phyloP scores from a whole-genome alignment of 257 asterid genomes.

The Capsicum chinense region DNA sequence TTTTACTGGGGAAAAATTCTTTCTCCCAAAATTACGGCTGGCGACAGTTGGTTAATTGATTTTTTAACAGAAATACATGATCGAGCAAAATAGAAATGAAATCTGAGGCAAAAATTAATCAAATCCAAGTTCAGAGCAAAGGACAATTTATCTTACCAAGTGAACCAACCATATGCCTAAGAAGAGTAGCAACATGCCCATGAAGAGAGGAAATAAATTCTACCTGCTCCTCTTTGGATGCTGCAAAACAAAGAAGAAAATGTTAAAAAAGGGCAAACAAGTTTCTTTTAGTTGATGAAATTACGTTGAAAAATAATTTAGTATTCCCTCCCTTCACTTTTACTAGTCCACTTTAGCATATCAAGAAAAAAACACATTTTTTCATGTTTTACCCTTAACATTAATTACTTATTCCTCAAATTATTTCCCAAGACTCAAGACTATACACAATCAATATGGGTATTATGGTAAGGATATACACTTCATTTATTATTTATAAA shows the following conservation, averaged over 20 bases:
- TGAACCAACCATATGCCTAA: slow-evolving; percentile 91
- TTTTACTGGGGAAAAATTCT: background rate
- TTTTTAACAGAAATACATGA: background rate
- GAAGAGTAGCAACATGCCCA: slow-evolving; percentile 82
- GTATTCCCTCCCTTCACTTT: too few relatives aligned
- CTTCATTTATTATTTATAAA: too few relatives aligned
- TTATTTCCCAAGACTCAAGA: too few relatives aligned
- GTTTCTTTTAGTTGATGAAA: background rate
- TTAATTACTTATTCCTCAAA: too few relatives aligned
- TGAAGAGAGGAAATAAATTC: slow-evolving; percentile 78
- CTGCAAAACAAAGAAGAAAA: slow-evolving; percentile 43
- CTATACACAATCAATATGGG: too few relatives aligned
- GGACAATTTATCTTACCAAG: slow-evolving; percentile 58
- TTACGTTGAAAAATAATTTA: background rate
- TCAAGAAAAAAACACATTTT: too few relatives aligned
- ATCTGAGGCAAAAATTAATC: background rate
- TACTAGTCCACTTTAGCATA: too few relatives aligned
- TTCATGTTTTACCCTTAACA: too few relatives aligned
- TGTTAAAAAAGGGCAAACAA: background rate
- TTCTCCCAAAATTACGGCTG: background rate
- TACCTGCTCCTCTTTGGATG: slow-evolving; percentile 78
- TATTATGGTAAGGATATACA: too few relatives aligned
- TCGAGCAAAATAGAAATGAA: background rate
- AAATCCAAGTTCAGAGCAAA: slow-evolving; percentile 19
- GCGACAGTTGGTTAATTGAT: background rate